A percentile compares a stretch with the other conserved stretches of the same genome.
Conservation (phyloP, 208 protist species). For the Perkinsela sp. region DNA sequence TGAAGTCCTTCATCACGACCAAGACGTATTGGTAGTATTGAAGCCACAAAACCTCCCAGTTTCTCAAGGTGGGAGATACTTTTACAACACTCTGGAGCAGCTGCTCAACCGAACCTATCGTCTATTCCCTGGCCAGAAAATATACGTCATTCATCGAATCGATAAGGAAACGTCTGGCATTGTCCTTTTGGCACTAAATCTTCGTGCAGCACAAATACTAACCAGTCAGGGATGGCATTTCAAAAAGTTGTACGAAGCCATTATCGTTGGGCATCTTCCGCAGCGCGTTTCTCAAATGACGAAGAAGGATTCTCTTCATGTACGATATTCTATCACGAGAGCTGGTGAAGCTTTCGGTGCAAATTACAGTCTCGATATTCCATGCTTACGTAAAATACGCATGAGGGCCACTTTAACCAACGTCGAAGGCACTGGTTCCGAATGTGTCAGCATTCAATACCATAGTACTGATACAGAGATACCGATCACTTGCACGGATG, state of each 20-base stretch:
- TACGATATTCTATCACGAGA: not conserved
- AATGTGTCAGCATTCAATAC: not conserved
- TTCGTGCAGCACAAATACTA: slow-evolving; percentile 8
- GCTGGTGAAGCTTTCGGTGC: not conserved
- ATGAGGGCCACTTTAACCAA: not conserved
- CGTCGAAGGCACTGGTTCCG: not conserved
- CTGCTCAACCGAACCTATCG: slow-evolving; percentile 9
- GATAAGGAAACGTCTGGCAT: slow-evolving; percentile 60
- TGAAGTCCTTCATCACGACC: slow-evolving; percentile 18
- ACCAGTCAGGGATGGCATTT: slow-evolving; percentile 4
- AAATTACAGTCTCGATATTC: not conserved
- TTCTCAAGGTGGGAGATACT: slow-evolving; percentile 42
- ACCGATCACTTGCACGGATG: not conserved
- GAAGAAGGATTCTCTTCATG: not conserved
- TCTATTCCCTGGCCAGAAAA: not conserved
- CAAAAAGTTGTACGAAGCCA: not conserved
- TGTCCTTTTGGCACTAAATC: slow-evolving; percentile 16
- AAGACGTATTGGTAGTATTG: slow-evolving; percentile 13
- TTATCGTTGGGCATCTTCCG: not conserved
- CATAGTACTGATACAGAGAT: not conserved
- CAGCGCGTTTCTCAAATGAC: not conserved
- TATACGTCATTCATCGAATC: slow-evolving; percentile 32
- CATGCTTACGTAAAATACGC: not conserved
- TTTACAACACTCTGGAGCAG: slow-evolving; percentile 26
- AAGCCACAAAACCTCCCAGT: slow-evolving; percentile 52